A percentile compares a stretch with the other conserved stretches of the same genome.
Conservation (phyloP, 306 rosid species). For the Myrica gale region DNA sequence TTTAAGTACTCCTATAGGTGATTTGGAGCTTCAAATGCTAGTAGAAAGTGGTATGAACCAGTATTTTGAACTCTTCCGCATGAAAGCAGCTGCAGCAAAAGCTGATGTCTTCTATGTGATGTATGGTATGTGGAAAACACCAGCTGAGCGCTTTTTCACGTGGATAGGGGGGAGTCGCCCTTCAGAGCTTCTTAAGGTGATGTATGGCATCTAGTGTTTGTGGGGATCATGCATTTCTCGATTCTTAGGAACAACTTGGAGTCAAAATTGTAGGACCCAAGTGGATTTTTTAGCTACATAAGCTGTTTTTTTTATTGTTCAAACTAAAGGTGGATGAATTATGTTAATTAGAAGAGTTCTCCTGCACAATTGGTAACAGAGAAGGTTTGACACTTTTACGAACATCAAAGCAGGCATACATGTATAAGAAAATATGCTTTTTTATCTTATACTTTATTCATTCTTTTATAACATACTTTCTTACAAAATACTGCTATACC, state of each 20-base stretch:
- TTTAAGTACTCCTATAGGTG: conserved; percentile 53
- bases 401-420: neutral
- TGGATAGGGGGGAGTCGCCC: conserved; percentile 99
- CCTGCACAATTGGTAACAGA: neutral
- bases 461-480: neutral
- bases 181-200: conserved; percentile 86
- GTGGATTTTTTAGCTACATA: neutral
- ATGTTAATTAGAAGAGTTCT: neutral
- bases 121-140: conserved; percentile 86
- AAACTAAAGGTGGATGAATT: neutral
- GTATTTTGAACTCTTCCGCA: conserved; percentile 63
- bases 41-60: conserved; percentile 69
- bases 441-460: neutral
- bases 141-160: conserved; percentile 75
- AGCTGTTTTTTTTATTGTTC: neutral
- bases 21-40: conserved; percentile 56
- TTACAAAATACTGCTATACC: neutral
- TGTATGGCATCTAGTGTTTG: conserved; percentile 7
- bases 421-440: neutral
- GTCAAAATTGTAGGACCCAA: conserved; percentile 3
- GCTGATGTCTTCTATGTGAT: conserved; percentile 83
- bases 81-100: conserved; percentile 83
- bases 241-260: neutral
- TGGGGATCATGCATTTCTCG: conserved; percentile 4
- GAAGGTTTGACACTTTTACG: neutral